phyloP scores from a whole-genome alignment of 148 eudicot species.

The Camellia granthamiana region DNA sequence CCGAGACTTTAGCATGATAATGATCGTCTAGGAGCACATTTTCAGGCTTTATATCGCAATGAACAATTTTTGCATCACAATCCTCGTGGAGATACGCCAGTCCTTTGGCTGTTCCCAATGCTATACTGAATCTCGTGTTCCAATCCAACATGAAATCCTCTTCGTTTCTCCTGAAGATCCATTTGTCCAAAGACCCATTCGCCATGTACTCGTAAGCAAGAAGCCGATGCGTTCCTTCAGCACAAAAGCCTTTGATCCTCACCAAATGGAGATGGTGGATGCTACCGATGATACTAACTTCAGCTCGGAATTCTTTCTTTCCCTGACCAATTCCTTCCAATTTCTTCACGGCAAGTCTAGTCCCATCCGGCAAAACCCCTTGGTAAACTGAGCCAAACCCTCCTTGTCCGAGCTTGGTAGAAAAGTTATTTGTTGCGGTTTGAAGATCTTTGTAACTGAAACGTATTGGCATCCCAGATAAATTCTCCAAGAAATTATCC shows the following conservation, averaged over 20 bases:
- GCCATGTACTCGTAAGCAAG: conserved; percentile 93
- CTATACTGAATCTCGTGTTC: conserved; percentile 81
- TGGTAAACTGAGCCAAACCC: conserved; percentile 93
- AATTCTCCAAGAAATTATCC: conserved; percentile 64
- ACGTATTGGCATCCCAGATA: conserved; percentile 93
- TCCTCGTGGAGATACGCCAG: conserved; percentile 95
- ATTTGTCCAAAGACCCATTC: conserved; percentile 76
- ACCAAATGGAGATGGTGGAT: conserved; percentile 90
- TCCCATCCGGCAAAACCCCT: conserved; percentile 69
- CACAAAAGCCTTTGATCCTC: conserved; percentile 78
- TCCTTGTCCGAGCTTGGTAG: conserved; percentile 85
- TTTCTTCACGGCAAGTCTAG: conserved; percentile 72
- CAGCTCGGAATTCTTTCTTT: conserved; percentile 91
- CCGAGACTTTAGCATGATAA: conserved; percentile 83
- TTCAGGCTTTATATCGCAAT: conserved; percentile 95
- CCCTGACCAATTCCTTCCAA: conserved; percentile 95
- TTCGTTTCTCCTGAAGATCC: conserved; percentile 72
- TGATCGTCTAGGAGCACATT: conserved; percentile 86
- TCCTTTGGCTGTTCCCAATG: conserved; percentile 87
- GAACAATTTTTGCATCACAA: conserved; percentile 85
- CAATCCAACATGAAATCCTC: conserved; percentile 61
- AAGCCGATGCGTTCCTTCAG: conserved; percentile 83
- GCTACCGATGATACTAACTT: conserved; percentile 95
- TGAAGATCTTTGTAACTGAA: conserved; percentile 69
- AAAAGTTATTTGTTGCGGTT: conserved; percentile 65